These are phyloP conservation scores for Trichoderma gamsii DNA, from an alignment of 495 filamentous ascomycete genomes.

Conservation along the genomic window DNA sequence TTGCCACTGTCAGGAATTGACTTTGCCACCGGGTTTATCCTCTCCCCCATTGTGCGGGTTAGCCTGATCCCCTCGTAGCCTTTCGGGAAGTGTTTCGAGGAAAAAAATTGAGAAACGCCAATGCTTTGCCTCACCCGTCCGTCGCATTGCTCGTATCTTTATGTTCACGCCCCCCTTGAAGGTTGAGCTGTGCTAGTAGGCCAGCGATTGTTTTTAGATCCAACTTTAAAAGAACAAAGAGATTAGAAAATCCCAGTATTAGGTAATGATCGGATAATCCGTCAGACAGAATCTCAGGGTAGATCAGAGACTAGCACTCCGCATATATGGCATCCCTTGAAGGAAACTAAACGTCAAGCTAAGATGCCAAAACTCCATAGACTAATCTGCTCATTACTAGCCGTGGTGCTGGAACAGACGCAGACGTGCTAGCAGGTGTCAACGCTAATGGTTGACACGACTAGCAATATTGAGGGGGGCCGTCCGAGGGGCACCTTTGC, in stretches of 20 bases:
- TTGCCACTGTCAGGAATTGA: not conserved
- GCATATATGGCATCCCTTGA: not conserved
- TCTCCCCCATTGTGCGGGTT: not conserved
- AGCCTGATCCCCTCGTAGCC: not conserved
- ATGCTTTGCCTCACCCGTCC: not conserved
- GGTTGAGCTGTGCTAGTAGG: not conserved
- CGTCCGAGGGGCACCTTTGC: not conserved
- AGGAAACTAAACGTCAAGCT: not conserved
- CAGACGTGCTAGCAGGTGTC: not conserved
- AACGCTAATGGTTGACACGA: not conserved
- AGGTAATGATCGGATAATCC: not conserved
- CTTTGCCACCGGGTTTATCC: not conserved
- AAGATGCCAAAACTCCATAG: not conserved
- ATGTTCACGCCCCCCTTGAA: not conserved
- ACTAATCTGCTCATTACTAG: not conserved
- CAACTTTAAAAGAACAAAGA: not conserved
- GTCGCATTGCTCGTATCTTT: not conserved
- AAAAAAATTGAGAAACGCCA: not conserved
- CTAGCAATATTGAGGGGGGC: not conserved
- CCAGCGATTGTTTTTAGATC: not conserved
- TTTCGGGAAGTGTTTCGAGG: conserved; percentile 1
- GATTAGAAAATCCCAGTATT: not conserved
- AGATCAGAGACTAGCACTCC: not conserved
- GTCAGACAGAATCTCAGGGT: not conserved
- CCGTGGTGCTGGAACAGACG: too few species aligned